Evolutionary conservation across 345 rosid genomes (phyloP), one percentile per base, ranked within the genome.

Genomic region (Erysimum cheiranthoides): DNA sequence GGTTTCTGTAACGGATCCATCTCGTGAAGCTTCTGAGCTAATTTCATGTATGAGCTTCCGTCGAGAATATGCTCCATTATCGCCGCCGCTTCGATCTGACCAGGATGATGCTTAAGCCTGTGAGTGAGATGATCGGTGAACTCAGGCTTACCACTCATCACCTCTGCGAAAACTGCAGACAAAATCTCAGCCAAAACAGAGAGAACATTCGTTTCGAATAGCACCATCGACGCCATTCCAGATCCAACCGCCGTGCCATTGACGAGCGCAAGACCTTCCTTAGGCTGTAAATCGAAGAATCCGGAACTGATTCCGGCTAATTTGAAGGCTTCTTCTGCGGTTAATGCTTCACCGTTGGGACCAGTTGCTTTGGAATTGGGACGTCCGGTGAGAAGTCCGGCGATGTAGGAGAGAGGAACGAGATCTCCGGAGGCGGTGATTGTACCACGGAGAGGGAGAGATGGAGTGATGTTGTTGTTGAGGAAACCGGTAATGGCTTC

Each of bases 1-100:
- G 93, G 96, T 73, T 90, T 90, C 76, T 76, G 87, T 16, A 90
- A 77, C 16, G 96, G 96, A 77, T 90, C 91, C 53, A 80, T 85
- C 54, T 88, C 91, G 35, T 88, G 91, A 14, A 79, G 70, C 70
- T 80, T 86, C 51, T 85, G 69, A 10, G 96, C 96, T 25, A 76
- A 77, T 60, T 88, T 87, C 68, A 88, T 79, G 53, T 82, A 87
- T 4, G 84, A 78, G 74, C 93, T 88, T 8, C 93, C 93, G 72
- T 78, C 89, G 39, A 90, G 79, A 34, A 88, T 87, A 54, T 87
- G 90, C 61, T 90, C 93, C 93, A 90, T 88, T 10, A 90, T 85
- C 5, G 93, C 93, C 10, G 93, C 93, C 0, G 92, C 91, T 79
- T 90, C 96, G 53, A 90, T 90, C 27, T 90, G 96, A 0, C 92